Evolutionary conservation across 2,329 filamentous ascomycete genomes (phyloP).

Genomic region (Chalaropsis ovoidea): DNA sequence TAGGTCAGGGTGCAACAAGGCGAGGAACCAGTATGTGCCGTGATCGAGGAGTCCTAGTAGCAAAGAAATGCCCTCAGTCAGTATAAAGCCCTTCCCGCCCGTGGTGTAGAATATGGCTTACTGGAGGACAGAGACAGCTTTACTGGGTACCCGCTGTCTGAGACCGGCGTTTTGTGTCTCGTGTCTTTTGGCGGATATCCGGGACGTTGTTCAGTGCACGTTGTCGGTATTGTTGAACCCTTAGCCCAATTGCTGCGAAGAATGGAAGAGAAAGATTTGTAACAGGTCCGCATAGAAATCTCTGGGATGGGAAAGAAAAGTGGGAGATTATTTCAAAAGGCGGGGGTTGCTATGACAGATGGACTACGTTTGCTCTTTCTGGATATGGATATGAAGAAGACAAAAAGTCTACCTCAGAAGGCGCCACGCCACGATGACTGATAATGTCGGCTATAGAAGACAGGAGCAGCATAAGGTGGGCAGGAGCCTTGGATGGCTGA

Average conservation of each 20-base stretch:
- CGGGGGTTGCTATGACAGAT: background rate
- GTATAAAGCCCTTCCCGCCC: background rate
- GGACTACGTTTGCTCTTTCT: background rate
- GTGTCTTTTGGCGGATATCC: background rate
- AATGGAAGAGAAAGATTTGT: background rate
- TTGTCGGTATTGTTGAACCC: background rate
- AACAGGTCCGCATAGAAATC: background rate
- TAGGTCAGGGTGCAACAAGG: background rate
- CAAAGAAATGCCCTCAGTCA: background rate
- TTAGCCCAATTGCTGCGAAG: background rate
- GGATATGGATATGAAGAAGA: background rate
- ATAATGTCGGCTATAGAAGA: background rate
- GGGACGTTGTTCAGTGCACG: background rate
- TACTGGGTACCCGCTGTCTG: background rate
- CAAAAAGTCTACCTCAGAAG: background rate
- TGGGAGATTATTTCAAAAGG: background rate
- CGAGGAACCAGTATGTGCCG: background rate
- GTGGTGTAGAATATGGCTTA: background rate
- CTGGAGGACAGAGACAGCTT: background rate
- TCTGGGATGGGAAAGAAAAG: background rate
- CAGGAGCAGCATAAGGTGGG: background rate
- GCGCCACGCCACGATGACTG: background rate
- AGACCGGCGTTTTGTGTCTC: background rate
- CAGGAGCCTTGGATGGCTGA: background rate
- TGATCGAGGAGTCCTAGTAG: background rate